Evolutionary conservation across 768 basidiomycete genomes (phyloP).

Genomic region (Macrocybe gigantea): DNA sequence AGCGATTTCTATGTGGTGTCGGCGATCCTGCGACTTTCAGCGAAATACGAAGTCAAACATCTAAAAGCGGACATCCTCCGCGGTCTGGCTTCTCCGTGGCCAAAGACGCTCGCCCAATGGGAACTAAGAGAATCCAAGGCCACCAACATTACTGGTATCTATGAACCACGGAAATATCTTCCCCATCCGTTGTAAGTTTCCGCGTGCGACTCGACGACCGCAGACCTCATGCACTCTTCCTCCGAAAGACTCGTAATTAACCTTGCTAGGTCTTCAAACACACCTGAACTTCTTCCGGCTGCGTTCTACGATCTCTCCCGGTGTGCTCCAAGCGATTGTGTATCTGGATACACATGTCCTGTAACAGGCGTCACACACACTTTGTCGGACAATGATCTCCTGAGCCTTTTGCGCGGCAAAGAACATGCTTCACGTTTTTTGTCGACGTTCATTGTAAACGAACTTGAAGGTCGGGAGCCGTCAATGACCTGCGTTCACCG

Average conservation of each 20-base stretch:
- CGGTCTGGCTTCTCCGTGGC: slow-evolving; percentile 51
- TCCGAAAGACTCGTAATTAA: slow-evolving; percentile 54
- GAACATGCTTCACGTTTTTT: slow-evolving; percentile 71
- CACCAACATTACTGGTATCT: slow-evolving; percentile 42
- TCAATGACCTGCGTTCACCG: slow-evolving; percentile 43
- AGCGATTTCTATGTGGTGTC: slow-evolving; percentile 49
- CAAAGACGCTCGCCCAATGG: slow-evolving; percentile 57
- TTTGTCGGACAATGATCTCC: slow-evolving; percentile 49
- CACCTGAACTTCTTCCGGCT: slow-evolving; percentile 58
- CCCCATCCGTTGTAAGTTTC: slow-evolving; percentile 65
- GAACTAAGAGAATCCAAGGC: slow-evolving; percentile 59
- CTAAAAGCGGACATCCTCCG: slow-evolving; percentile 54
- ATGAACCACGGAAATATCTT: slow-evolving; percentile 47
- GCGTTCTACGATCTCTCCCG: slow-evolving; percentile 82
- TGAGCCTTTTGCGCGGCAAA: slow-evolving; percentile 58
- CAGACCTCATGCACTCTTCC: background rate
- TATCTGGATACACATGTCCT: slow-evolving; percentile 40
- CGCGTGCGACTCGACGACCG: background rate
- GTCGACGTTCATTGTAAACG: slow-evolving; percentile 70
- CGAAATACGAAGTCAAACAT: slow-evolving; percentile 56
- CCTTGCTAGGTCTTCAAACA: slow-evolving; percentile 51
- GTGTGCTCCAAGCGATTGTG: slow-evolving; percentile 54
- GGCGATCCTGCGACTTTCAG: slow-evolving; percentile 54
- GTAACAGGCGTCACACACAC: slow-evolving; percentile 27
- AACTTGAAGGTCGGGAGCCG: slow-evolving; percentile 60